Conservation (phyloP, 371 early-diverging fungal species). For the Mortierella sp. region DNA sequence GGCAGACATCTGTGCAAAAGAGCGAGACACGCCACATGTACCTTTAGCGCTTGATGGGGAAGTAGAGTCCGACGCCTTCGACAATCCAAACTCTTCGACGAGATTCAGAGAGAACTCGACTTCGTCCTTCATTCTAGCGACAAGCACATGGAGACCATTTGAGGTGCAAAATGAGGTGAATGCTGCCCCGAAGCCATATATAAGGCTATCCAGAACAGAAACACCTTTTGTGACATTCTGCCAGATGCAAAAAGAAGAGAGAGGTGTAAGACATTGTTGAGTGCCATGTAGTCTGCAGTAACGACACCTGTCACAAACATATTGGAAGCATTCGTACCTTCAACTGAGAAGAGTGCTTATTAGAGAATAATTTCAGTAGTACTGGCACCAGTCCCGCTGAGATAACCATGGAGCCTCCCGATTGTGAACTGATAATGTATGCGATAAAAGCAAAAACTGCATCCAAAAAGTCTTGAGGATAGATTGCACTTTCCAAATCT, state of each 20-base stretch:
- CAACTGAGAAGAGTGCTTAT: slow-evolving; percentile 60
- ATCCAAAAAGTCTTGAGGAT: slow-evolving; percentile 83
- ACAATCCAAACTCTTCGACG: slow-evolving; percentile 29
- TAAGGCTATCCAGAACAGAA: slow-evolving; percentile 81
- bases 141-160: slow-evolving; percentile 82
- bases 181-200: slow-evolving; percentile 80
- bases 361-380: slow-evolving; percentile 71
- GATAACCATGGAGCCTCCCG: slow-evolving; percentile 91
- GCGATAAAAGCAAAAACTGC: slow-evolving; percentile 82
- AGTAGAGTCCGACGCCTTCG: slow-evolving; percentile 51
- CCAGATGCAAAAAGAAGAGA: not conserved
- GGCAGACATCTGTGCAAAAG: no score
- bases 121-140: slow-evolving; percentile 82
- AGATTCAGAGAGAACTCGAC: slow-evolving; percentile 60
- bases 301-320: no score
- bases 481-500: slow-evolving; percentile 54
- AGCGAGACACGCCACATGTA: no score
- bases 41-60: slow-evolving; percentile 22
- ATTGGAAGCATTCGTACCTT: slow-evolving; percentile 57
- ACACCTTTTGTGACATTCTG: slow-evolving; percentile 77
- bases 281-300: no score
- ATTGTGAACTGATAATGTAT: slow-evolving; percentile 79
- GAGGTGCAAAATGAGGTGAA: slow-evolving; percentile 86
- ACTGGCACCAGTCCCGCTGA: slow-evolving; percentile 89
- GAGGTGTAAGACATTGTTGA: not conserved